Conservation (phyloP, 345 rosid species). For the Eucalyptus sp. region DNA sequence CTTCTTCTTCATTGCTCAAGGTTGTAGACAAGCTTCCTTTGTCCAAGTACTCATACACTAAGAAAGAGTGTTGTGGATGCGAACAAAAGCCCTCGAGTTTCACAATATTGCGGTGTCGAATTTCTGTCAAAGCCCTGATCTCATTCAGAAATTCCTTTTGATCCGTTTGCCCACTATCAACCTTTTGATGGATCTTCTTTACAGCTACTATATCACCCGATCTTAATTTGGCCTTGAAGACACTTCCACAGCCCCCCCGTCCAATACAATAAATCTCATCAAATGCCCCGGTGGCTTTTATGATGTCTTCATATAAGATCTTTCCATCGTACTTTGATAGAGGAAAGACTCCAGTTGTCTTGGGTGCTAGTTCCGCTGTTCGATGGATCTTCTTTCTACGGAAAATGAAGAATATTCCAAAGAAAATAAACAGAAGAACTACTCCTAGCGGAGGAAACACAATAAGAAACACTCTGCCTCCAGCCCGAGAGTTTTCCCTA, state of each 20-base stretch:
- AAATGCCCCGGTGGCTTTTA: background rate
- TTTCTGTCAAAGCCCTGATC: background rate
- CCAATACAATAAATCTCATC: conserved; percentile 5
- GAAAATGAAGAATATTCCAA: background rate
- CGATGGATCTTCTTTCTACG: background rate
- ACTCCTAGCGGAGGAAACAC: background rate
- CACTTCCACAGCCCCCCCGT: conserved; percentile 8
- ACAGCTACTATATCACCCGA: conserved; percentile 5
- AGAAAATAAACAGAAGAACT: background rate
- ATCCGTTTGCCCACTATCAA: background rate
- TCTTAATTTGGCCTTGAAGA: conserved; percentile 7
- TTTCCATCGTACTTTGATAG: background rate
- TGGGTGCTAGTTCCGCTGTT: background rate
- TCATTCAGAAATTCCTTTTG: conserved; percentile 1
- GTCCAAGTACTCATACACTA: conserved; percentile 4
- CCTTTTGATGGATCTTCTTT: conserved; percentile 7
- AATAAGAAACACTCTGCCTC: background rate
- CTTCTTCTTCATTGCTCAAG: background rate
- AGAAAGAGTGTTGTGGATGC: background rate
- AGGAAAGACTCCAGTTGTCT: background rate
- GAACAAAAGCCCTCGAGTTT: background rate
- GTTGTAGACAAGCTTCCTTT: background rate
- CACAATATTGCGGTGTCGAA: conserved; percentile 2
- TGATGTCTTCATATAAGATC: conserved; percentile 4
- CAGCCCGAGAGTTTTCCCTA: background rate